phyloP scores from a whole-genome alignment of 768 basidiomycete species.

The Boletus rubroflammeus region DNA sequence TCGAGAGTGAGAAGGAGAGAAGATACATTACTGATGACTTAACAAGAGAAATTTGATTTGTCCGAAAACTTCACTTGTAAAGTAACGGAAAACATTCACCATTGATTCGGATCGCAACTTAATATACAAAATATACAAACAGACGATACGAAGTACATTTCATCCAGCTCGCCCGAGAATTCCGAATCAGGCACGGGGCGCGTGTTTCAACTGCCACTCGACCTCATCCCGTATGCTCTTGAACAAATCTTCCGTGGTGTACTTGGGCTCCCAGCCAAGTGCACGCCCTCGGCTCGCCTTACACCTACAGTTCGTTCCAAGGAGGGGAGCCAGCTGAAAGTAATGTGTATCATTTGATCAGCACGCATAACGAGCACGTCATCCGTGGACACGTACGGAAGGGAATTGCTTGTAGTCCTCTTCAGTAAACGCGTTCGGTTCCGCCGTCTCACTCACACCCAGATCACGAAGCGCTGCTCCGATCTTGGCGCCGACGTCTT shows the following conservation, averaged over 20 bases:
- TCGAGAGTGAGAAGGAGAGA: too few species aligned
- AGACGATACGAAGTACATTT: background rate
- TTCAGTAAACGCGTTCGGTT: conserved; percentile 42
- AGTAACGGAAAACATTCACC: background rate
- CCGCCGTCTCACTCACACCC: conserved; percentile 13
- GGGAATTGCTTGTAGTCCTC: conserved; percentile 12
- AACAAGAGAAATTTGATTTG: too few species aligned
- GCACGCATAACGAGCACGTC: background rate
- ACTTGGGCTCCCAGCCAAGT: conserved; percentile 31
- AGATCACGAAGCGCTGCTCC: conserved; percentile 29
- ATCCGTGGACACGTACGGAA: background rate
- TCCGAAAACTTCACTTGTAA: too few species aligned
- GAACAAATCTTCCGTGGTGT: conserved; percentile 28
- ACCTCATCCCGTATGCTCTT: conserved; percentile 19
- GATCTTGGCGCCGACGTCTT: conserved; percentile 43
- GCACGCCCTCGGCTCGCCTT: conserved; percentile 18
- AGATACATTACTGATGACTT: too few species aligned
- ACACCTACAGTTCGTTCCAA: conserved; percentile 24
- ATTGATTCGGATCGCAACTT: background rate
- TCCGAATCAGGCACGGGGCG: background rate
- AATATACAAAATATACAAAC: background rate
- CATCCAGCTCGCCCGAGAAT: background rate
- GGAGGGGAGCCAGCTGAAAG: conserved; percentile 12
- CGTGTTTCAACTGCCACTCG: conserved; percentile 16
- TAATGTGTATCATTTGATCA: background rate